Evolutionary conservation across 768 basidiomycete species (phyloP).

Genomic region (Antrodiella citrinella): DNA sequence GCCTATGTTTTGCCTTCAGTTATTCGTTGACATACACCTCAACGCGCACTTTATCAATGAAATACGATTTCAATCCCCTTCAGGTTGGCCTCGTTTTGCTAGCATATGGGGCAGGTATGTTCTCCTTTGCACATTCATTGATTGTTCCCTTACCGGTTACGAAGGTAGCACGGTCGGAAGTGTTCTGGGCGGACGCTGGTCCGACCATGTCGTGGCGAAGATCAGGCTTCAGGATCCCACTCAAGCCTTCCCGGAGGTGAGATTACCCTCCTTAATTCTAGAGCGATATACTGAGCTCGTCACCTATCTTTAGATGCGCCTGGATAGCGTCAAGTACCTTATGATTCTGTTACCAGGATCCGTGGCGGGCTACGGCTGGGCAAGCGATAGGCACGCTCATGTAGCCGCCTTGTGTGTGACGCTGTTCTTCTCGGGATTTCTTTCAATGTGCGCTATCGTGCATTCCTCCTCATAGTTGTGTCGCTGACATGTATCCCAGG

Average conservation of each 20-base stretch:
- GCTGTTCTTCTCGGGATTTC: slow-evolving; percentile 68
- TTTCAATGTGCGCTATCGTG: slow-evolving; percentile 49
- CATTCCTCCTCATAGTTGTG: neutral
- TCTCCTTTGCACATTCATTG: neutral
- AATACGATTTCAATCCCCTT: slow-evolving; percentile 62
- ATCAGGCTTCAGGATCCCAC: slow-evolving; percentile 39
- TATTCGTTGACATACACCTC: slow-evolving; percentile 71
- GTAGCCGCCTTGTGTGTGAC: slow-evolving; percentile 63
- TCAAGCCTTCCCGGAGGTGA: slow-evolving; percentile 50
- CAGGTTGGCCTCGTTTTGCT: slow-evolving; percentile 73
- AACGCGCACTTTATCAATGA: slow-evolving; percentile 53
- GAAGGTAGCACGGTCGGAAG: slow-evolving; percentile 44
- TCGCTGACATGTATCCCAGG: slow-evolving; percentile 21
- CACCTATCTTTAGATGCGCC: slow-evolving; percentile 55
- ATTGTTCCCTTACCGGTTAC: neutral
- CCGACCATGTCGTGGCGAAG: slow-evolving; percentile 38
- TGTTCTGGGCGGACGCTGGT: slow-evolving; percentile 50
- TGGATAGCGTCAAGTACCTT: slow-evolving; percentile 52
- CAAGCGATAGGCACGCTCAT: slow-evolving; percentile 50
- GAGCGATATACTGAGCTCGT: neutral
- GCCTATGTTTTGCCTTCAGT: slow-evolving; percentile 61
- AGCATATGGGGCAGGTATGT: slow-evolving; percentile 58
- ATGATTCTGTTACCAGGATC: slow-evolving; percentile 53
- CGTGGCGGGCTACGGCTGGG: slow-evolving; percentile 70
- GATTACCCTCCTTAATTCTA: too few species aligned